These are phyloP conservation scores for Mortierella claussenii DNA, from an alignment of 192 early-diverging fungal species.

Conservation along the genomic window DNA sequence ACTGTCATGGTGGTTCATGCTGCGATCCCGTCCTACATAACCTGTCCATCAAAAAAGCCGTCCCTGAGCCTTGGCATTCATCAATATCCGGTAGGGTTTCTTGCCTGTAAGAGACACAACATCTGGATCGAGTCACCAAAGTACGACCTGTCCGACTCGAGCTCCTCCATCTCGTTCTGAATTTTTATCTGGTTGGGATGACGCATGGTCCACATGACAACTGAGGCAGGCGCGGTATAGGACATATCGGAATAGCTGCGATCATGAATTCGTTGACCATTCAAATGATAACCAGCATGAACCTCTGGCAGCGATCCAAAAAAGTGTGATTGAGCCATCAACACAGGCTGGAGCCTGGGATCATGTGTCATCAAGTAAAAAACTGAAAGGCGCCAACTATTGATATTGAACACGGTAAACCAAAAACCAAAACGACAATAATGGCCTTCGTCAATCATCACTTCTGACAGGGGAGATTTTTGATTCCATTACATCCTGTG, in stretches of 20 bases:
- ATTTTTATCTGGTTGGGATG: constrained; percentile 46
- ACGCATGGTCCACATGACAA: constrained; percentile 62
- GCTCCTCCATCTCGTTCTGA: constrained; percentile 56
- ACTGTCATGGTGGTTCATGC: too few species aligned
- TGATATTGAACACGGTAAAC: too few species aligned
- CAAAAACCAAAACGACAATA: not conserved
- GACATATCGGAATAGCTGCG: constrained; percentile 59
- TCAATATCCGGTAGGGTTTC: constrained; percentile 38
- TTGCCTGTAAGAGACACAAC: constrained; percentile 61
- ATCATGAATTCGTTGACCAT: constrained; percentile 55
- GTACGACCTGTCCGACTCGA: constrained; percentile 58
- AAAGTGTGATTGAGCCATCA: constrained; percentile 58
- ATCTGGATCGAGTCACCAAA: constrained; percentile 67
- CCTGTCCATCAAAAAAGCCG: too few species aligned
- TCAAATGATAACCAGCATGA: constrained; percentile 59
- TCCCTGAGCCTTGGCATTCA: too few species aligned
- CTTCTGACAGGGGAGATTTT: not conserved
- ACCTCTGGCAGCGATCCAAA: constrained; percentile 54
- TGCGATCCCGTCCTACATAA: too few species aligned
- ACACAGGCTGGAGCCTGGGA: constrained; percentile 47
- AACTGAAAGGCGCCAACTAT: constrained; percentile 60
- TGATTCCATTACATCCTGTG: not conserved
- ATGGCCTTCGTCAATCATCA: not conserved
- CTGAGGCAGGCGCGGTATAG: constrained; percentile 61
- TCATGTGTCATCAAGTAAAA: constrained; percentile 62